Conservation (phyloP, 495 filamentous ascomycete species). For the Melanomma pulvis-pyrius region DNA sequence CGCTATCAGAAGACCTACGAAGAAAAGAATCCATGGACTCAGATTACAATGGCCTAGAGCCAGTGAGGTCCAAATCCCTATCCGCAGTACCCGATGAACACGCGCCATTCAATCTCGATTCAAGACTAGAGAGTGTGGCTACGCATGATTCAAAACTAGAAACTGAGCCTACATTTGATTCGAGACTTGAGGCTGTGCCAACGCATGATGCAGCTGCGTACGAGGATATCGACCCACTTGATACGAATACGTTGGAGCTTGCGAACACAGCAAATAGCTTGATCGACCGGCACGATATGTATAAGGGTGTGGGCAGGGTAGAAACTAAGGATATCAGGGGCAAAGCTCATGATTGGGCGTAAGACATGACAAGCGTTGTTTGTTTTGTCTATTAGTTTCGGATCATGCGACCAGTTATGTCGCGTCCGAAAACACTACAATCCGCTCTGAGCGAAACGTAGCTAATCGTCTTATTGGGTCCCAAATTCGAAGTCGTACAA, state of each 20-base stretch:
- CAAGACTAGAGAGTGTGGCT: neutral
- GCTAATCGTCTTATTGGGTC: no score
- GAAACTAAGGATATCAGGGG: conserved; percentile 34
- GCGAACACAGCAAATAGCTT: conserved; percentile 28
- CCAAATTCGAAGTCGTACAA: no score
- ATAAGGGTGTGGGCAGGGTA: conserved; percentile 19
- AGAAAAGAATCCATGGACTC: neutral
- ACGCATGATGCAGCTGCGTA: neutral
- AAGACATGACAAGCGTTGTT: neutral
- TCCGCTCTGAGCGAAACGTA: no score
- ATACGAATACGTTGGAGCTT: conserved; percentile 1
- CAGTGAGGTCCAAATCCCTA: conserved; percentile 28
- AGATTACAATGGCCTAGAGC: conserved; percentile 7
- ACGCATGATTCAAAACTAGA: neutral
- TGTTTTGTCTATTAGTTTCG: neutral
- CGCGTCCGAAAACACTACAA: no score
- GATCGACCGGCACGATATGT: conserved; percentile 33
- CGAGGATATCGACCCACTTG: neutral
- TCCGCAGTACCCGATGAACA: conserved; percentile 30
- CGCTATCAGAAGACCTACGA: conserved; percentile 18
- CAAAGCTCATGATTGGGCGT: conserved; percentile 17
- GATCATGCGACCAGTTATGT: no score
- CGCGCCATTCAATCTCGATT: conserved; percentile 16
- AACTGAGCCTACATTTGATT: neutral
- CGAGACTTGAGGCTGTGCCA: neutral